Evolutionary conservation across 768 basidiomycete species (phyloP), one percentile per base, ranked within the genome.

Genomic region (Lactifluus hygrophoroides): DNA sequence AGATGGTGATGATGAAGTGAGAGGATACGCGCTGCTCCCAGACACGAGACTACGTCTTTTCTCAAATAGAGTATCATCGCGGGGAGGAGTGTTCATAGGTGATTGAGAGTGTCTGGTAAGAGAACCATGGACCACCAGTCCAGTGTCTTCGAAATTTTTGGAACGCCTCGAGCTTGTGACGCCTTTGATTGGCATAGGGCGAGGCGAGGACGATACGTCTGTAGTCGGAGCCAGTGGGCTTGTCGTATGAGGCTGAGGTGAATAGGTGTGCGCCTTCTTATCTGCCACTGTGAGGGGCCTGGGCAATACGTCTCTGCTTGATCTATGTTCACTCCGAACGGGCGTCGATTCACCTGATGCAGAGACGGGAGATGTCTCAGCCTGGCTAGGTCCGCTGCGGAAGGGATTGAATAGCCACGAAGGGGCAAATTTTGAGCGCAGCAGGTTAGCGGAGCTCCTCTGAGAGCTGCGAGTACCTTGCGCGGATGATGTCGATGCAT

Each of bases 351-450:
- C 75, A 3, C 78, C 76, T 4, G 80, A 77, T 2, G 76, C 82
- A 28, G 80, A 80, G 5, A 81, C 73, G 14, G 79, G 71, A 2
- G 78, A 78, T 1, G 82, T 83, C 62, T 86, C 82, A 2, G 85
- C 77, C 67, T 88, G 84, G 62, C 78, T 81, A 7, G 78, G 75
- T 0, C 75, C 79, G 57, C 79, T 82, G 34, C 86, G 75, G 69
- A 91, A 90, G 5, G 84, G 80, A 65, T 83, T 87, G 69, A 89
- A 85, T 11, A 90, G 70, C 89, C 89, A 90, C n/a, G 85, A 77
- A 2, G 88, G 80, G 1, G 87, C 75, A 40, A 88, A 75, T 65
- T 83, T 87, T 2, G 86, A 82, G 11, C 77, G 57, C 30, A 62
- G 72, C 0, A 81, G 56, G 1, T 76, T 73, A 3, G 59, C 42